Evolutionary conservation across 1,139 yeast species (phyloP), one percentile per base, ranked within the genome.

Genomic region (Diutina scorzettiae): DNA sequence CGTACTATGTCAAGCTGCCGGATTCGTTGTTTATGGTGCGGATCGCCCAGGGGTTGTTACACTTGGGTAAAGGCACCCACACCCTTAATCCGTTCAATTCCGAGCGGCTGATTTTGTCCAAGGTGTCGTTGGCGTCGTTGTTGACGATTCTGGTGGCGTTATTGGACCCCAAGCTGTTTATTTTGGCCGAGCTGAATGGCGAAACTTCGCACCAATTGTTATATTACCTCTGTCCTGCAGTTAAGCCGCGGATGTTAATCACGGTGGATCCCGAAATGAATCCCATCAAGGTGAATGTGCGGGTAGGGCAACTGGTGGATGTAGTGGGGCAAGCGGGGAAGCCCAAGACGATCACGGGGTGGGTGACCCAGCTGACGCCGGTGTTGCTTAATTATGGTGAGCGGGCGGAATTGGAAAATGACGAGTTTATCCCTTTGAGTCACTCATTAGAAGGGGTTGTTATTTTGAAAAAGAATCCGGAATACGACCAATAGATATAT

Each of bases 291-390:
- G 97, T 91, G 11, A 91, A 87, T 53, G 98, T 91, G 7, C 78
- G 98, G 57, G 97, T 93, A 32, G 98, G 98, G 50, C 96, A 91
- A 66, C 97, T 98, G 4, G 98, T 93, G 40, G 98, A 93, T 59
- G 86, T 89, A 39, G 97, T 93, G 47, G 98, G 98, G 30, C 97
- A 89, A 62, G 98, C 97, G 0, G 98, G 99, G 66, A 86, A 86
- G 54, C 98, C 98, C 36, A 91, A 91, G 68, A 89, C 96, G 21
- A 93, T 93, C 42, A 93, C 98, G 4, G 98, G 98, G 36, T 93
- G 98, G 98, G 97, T 91, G 20, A 93, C 99, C 1, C 98, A 93
- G 58, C 84, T 94, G 5, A 91, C 98, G 0, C 99, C 99, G 0
- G 98, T 91, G 20, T 69, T 93, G 53, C 70, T 93, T 47, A 89